phyloP scores from a whole-genome alignment of 2,329 filamentous ascomycete genomes.

The Claviceps citrina region DNA sequence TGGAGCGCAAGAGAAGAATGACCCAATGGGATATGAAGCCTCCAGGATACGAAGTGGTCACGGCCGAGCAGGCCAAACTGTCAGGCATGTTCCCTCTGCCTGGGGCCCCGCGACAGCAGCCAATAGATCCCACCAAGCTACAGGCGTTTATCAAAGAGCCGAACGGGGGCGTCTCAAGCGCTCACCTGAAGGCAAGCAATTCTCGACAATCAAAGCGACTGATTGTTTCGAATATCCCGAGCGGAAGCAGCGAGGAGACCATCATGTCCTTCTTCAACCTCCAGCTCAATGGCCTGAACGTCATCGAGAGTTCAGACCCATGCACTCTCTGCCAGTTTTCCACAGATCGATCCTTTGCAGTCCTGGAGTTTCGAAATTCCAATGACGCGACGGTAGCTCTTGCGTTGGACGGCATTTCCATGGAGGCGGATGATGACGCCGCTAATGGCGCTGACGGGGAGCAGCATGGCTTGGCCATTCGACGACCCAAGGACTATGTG shows the following conservation, averaged over 20 bases:
- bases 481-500: constrained; percentile 91
- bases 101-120: constrained; percentile 83
- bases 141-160: constrained; percentile 94
- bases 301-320: constrained; percentile 68
- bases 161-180: constrained; percentile 50
- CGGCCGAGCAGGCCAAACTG: constrained; percentile 93
- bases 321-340: constrained; percentile 74
- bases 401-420: constrained; percentile 75
- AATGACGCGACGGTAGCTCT: constrained; percentile 82
- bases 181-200: constrained; percentile 81
- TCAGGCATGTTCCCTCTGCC: constrained; percentile 98
- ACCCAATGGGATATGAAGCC: constrained; percentile 99
- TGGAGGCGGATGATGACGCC: constrained; percentile 59
- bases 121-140: constrained; percentile 85
- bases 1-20: constrained; percentile 77
- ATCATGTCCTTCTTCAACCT: constrained; percentile 84
- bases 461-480: constrained; percentile 53
- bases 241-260: constrained; percentile 56
- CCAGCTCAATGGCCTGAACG: constrained; percentile 91
- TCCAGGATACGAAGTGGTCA: constrained; percentile 93
- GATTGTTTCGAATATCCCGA: constrained; percentile 69
- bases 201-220: constrained; percentile 89
- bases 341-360: constrained; percentile 62
- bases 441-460: constrained; percentile 38
- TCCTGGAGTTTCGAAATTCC: constrained; percentile 79